Evolutionary conservation across 352 stramenopile genomes (phyloP), one percentile per base, ranked within the genome.

Genomic region (Blastocystis sp.): DNA sequence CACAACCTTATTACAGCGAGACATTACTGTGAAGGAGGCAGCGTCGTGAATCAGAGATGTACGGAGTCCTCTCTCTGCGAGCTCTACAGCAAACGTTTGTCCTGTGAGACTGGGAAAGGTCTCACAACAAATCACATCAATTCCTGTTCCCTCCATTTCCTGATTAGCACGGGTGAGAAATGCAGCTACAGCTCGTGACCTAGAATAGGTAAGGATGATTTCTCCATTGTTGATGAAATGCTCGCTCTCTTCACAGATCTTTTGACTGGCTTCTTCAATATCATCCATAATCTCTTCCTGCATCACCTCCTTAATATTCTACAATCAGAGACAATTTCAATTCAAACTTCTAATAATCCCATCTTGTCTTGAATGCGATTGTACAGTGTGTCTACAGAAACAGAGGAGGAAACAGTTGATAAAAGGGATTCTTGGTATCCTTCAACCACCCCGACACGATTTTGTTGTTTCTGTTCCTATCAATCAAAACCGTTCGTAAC

Each of bases 121-220:
- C 48, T 79, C 66, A 56, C 78, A 79, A 40, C 42, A 73, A n/a
- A 89, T 89, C 66, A 89, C 66, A n/a, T 77, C 57, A n/a, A 89
- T 64, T 51, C 69, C 33, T 7, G 33, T 68, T 19, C 19, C 69
- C n/a, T 78, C n/a, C 40, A 42, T 42, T 35, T 78, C 60, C 35
- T 24, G 17, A 56, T 89, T 89, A 1, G 60, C 60, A 9, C 35
- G n/a, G 3, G 27, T n/a, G 5, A 89, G 56, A n/a, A 89, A 79
- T 9, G 35, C 60, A 5, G 56, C n/a, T 3, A 89, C 78, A 6
- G 78, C 66, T 0, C 69, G 44, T 35, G 78, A 89, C n/a, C 69
- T 37, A 6, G 54, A 69, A 64, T 89, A 79, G 22, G 66, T 89
- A 17, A 89, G 68, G 3, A 89, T 53, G 9, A 79, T 48, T 33